Conservation (phyloP, 2,329 filamentous ascomycete species). For the Apiospora aurea region DNA sequence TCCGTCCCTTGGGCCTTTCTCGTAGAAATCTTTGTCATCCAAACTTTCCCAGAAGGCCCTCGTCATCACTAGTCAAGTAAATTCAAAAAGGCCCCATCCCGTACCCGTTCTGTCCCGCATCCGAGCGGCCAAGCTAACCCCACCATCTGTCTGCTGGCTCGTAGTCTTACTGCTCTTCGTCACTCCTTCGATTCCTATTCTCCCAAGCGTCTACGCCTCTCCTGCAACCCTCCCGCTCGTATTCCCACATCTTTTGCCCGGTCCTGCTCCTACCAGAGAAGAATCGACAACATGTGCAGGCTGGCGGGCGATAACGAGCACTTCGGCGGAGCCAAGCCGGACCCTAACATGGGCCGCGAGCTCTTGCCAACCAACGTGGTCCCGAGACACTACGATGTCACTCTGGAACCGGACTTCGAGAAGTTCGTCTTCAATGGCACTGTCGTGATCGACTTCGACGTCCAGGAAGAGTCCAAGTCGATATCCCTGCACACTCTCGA, state of each 20-base stretch:
- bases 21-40: conserved; percentile 21
- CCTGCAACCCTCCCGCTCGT: background rate
- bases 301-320: conserved; percentile 62
- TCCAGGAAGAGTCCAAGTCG: conserved; percentile 80
- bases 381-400: conserved; percentile 90
- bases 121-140: conserved; percentile 20
- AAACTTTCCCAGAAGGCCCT: conserved; percentile 14
- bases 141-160: conserved; percentile 2
- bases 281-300: conserved; percentile 69
- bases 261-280: conserved; percentile 77
- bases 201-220: conserved; percentile 1
- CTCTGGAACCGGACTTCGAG: conserved; percentile 88
- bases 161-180: background rate
- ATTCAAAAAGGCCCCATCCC: conserved; percentile 18
- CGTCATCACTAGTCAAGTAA: conserved; percentile 21
- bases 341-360: conserved; percentile 68
- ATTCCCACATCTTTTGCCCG: conserved; percentile 32
- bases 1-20: background rate
- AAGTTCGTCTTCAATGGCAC: conserved; percentile 87
- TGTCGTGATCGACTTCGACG: conserved; percentile 86
- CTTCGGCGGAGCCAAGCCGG: conserved; percentile 63
- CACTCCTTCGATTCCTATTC: conserved; percentile 11
- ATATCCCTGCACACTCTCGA: conserved; percentile 90
- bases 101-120: conserved; percentile 15
- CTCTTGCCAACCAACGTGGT: conserved; percentile 91